Conservation (phyloP, 306 rosid species). For the Canavalia gladiata region DNA sequence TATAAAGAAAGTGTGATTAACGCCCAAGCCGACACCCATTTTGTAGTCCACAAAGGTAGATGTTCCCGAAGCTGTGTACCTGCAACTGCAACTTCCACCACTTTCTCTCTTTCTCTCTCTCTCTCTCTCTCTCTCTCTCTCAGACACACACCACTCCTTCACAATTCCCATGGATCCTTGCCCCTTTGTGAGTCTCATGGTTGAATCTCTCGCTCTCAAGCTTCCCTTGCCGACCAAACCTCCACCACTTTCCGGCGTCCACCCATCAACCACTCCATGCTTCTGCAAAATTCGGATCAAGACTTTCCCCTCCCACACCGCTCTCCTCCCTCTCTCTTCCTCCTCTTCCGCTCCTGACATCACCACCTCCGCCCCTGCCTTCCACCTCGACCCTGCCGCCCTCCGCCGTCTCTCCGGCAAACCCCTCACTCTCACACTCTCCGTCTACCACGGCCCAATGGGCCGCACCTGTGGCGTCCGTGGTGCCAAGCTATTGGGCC, state of each 20-base stretch:
- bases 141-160: neutral
- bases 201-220: slow-evolving; percentile 75
- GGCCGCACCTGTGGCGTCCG: slow-evolving; percentile 69
- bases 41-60: slow-evolving; percentile 27
- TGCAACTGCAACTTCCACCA: neutral
- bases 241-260: slow-evolving; percentile 65
- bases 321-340: slow-evolving; percentile 70
- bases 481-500: slow-evolving; percentile 72
- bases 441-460: slow-evolving; percentile 80
- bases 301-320: slow-evolving; percentile 70
- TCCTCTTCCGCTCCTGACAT: slow-evolving; percentile 58
- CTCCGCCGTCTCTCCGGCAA: slow-evolving; percentile 68
- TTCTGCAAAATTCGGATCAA: slow-evolving; percentile 74
- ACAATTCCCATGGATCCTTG: slow-evolving; percentile 76
- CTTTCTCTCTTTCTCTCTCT: neutral
- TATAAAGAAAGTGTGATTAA: neutral
- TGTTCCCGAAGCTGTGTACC: slow-evolving; percentile 35
- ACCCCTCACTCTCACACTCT: slow-evolving; percentile 59
- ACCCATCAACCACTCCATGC: slow-evolving; percentile 85
- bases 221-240: slow-evolving; percentile 71
- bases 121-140: no score
- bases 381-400: slow-evolving; percentile 66
- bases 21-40: slow-evolving; percentile 27
- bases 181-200: slow-evolving; percentile 70
- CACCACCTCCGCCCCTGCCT: slow-evolving; percentile 62